phyloP scores from a whole-genome alignment of 2,329 filamentous ascomycete genomes.

The Aaosphaeria arxii region DNA sequence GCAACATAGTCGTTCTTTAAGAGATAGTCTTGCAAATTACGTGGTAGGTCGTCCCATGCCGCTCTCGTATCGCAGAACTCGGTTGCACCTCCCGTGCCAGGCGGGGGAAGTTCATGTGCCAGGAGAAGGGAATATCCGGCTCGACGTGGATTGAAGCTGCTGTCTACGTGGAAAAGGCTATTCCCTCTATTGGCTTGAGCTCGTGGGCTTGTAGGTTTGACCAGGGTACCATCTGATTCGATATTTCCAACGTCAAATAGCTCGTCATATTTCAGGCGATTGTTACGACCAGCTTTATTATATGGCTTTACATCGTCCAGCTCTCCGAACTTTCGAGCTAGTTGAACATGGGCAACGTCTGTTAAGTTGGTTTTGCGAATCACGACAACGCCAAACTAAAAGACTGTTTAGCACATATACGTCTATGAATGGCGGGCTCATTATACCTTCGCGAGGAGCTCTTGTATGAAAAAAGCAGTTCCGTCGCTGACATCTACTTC shows the following conservation, averaged over 20 bases:
- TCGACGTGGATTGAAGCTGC: slow-evolving; percentile 12
- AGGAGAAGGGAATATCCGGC: slow-evolving; percentile 9
- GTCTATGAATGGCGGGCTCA: neutral
- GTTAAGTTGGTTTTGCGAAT: slow-evolving; percentile 50
- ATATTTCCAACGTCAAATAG: slow-evolving; percentile 58
- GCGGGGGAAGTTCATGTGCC: slow-evolving; percentile 8
- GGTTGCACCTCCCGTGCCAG: slow-evolving; percentile 11
- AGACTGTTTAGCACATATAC: neutral
- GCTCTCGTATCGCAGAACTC: slow-evolving; percentile 12
- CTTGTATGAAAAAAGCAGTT: neutral
- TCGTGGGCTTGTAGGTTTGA: slow-evolving; percentile 39
- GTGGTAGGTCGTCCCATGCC: slow-evolving; percentile 21
- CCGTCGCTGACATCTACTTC: neutral
- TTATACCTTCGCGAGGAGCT: neutral
- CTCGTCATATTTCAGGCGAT: slow-evolving; percentile 46
- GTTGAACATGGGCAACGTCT: slow-evolving; percentile 50
- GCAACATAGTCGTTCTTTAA: slow-evolving; percentile 4
- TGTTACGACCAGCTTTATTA: slow-evolving; percentile 42
- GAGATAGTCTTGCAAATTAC: slow-evolving; percentile 12
- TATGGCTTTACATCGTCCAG: slow-evolving; percentile 55
- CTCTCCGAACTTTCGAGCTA: slow-evolving; percentile 50
- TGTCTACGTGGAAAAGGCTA: slow-evolving; percentile 13
- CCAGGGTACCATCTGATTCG: slow-evolving; percentile 43
- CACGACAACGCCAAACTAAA: slow-evolving; percentile 51
- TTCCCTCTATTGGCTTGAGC: slow-evolving; percentile 31